phyloP scores from a whole-genome alignment of 306 rosid genomes.

The Inga laurina region DNA sequence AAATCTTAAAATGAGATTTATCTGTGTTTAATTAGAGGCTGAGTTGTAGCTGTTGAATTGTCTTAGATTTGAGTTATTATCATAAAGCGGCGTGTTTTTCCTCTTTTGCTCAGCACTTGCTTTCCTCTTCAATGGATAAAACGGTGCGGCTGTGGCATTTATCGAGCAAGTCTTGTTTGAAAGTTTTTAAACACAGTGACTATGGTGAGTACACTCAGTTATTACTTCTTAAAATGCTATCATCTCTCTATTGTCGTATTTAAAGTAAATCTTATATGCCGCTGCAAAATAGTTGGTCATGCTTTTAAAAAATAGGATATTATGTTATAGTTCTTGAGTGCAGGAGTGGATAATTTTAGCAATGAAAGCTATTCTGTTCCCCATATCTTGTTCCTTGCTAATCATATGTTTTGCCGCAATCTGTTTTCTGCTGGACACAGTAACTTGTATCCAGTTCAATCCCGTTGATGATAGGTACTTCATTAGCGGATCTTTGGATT shows the following conservation, averaged over 20 bases:
- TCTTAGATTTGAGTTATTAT: slow-evolving; percentile 22
- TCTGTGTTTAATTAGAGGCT: neutral
- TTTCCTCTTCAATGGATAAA: slow-evolving; percentile 99
- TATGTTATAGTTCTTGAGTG: slow-evolving; percentile 12
- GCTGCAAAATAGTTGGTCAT: neutral
- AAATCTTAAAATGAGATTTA: slow-evolving; percentile 1
- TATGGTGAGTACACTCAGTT: slow-evolving; percentile 65
- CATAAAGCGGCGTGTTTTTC: slow-evolving; percentile 16
- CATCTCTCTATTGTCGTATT: slow-evolving; percentile 21
- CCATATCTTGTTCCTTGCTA: slow-evolving; percentile 39
- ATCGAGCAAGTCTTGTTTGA: slow-evolving; percentile 81
- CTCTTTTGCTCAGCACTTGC: slow-evolving; percentile 69
- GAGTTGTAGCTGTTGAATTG: slow-evolving; percentile 20
- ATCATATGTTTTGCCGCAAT: slow-evolving; percentile 41
- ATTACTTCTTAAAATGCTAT: slow-evolving; percentile 19
- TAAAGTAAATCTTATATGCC: slow-evolving; percentile 13
- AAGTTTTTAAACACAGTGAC: slow-evolving; percentile 88
- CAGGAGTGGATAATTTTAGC: slow-evolving; percentile 25
- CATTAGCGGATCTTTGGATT: slow-evolving; percentile 98
- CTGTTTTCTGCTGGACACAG: slow-evolving; percentile 62
- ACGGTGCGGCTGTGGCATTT: slow-evolving; percentile 98
- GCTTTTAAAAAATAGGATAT: neutral
- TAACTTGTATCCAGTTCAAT: slow-evolving; percentile 99
- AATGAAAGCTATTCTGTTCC: slow-evolving; percentile 18
- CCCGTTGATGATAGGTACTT: slow-evolving; percentile 97